Percentiles rank a stretch among this genome's conserved stretches.
Conservation (phyloP, 345 rosid species). For the Eucalyptus pumila region DNA sequence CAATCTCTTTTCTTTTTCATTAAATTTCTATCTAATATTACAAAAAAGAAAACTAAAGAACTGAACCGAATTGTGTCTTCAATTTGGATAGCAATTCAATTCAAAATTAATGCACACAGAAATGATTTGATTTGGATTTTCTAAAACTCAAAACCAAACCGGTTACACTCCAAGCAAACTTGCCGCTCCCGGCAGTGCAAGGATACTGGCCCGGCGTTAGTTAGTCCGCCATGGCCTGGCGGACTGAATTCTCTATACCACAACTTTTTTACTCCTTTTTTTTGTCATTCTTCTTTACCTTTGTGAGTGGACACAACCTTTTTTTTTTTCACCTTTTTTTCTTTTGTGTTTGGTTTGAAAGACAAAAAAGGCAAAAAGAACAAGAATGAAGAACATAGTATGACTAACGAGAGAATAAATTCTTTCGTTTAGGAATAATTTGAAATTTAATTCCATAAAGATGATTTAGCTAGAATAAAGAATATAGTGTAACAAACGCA, state of each 20-base stretch:
- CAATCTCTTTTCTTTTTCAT: too few relatives aligned
- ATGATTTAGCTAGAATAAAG: not conserved
- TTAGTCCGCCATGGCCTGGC: not conserved
- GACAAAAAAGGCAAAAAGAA: not conserved
- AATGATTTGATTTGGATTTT: too few relatives aligned
- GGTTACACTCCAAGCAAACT: not conserved
- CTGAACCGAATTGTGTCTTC: too few relatives aligned
- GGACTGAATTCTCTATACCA: not conserved
- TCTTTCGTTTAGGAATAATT: not conserved
- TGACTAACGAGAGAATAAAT: too few relatives aligned
- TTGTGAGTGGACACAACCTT: not conserved
- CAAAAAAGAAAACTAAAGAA: too few relatives aligned
- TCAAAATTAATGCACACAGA: too few relatives aligned
- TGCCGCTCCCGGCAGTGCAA: not conserved
- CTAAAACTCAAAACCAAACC: too few relatives aligned
- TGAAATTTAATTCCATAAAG: not conserved
- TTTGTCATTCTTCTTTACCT: too few relatives aligned
- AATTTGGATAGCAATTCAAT: accelerated
- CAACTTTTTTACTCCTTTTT: not conserved
- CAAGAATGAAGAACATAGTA: not conserved
- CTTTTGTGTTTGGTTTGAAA: too few relatives aligned
- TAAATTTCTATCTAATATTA: too few relatives aligned
- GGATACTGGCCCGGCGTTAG: not conserved
- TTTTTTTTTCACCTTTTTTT: not conserved
- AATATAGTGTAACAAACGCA: not conserved